phyloP scores from a whole-genome alignment of 345 rosid species.

The Alliaria petiolata region DNA sequence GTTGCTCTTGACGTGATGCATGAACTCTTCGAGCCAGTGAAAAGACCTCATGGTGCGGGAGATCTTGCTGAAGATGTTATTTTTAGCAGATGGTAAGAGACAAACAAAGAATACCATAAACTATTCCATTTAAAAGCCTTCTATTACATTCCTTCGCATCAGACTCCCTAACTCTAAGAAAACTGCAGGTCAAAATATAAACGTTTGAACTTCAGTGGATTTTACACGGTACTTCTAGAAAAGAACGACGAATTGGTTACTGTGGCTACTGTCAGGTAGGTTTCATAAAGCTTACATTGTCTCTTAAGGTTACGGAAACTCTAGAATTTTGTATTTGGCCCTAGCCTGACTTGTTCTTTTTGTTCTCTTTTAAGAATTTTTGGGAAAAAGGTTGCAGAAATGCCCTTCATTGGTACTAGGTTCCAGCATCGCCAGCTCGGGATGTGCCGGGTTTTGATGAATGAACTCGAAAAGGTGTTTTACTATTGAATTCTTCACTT shows the following conservation, averaged over 20 bases:
- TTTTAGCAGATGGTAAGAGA: conserved; percentile 62
- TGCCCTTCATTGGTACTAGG: conserved; percentile 63
- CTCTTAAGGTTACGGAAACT: not conserved
- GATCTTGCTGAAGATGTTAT: conserved; percentile 72
- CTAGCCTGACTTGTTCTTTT: conserved; percentile 4
- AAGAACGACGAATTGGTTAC: conserved; percentile 59
- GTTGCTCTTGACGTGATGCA: conserved; percentile 80
- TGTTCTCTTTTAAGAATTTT: conserved; percentile 43
- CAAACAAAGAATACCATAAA: not conserved
- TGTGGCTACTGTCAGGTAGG: conserved; percentile 68
- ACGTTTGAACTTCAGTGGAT: conserved; percentile 72
- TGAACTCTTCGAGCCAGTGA: conserved; percentile 73
- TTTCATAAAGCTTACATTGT: conserved; percentile 11
- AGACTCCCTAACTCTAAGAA: not conserved
- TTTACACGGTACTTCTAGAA: conserved; percentile 73
- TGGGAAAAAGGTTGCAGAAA: conserved; percentile 60
- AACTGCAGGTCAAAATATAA: conserved; percentile 55
- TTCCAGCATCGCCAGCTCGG: conserved; percentile 46
- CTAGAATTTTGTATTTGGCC: not conserved
- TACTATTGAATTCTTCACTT: conserved; percentile 3
- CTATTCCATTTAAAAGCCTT: not conserved
- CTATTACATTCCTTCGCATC: not conserved
- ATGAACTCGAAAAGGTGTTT: conserved; percentile 59
- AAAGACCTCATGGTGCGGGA: conserved; percentile 47
- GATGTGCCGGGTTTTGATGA: conserved; percentile 54